Percentiles rank a stretch among this genome's conserved stretches.
Conservation (phyloP, 768 basidiomycete genomes). For the Ramaria rubella region DNA sequence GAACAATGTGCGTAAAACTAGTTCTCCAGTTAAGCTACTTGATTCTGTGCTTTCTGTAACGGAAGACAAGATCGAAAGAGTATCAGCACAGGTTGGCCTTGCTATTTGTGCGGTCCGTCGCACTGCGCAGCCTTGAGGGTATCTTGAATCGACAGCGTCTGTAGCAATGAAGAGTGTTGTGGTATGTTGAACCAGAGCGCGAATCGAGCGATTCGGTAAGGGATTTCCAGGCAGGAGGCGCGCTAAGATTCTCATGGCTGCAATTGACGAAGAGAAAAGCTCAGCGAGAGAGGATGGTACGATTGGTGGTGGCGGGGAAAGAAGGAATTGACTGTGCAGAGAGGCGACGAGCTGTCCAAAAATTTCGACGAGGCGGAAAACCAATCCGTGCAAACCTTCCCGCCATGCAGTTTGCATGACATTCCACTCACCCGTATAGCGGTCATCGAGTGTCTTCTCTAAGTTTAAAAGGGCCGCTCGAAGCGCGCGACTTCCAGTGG, state of each 20-base stretch:
- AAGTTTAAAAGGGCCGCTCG: constrained; percentile 60
- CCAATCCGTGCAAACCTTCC: constrained; percentile 49
- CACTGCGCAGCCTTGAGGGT: constrained; percentile 34
- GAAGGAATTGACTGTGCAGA: constrained; percentile 45
- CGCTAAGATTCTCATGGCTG: constrained; percentile 46
- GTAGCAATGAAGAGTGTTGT: constrained; percentile 16
- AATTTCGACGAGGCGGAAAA: constrained; percentile 49
- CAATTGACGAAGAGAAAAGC: constrained; percentile 48
- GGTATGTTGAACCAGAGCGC: constrained; percentile 24
- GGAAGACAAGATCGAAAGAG: constrained; percentile 38
- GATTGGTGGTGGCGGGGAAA: constrained; percentile 30
- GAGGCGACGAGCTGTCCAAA: constrained; percentile 45
- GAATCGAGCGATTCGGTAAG: constrained; percentile 45
- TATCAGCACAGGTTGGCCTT: constrained; percentile 45
- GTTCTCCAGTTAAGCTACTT: constrained; percentile 37
- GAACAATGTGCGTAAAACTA: constrained; percentile 53
- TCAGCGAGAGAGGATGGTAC: constrained; percentile 44
- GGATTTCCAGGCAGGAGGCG: constrained; percentile 42
- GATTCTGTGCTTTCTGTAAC: constrained; percentile 28
- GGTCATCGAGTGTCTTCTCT: constrained; percentile 40
- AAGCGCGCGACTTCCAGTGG: constrained; percentile 48
- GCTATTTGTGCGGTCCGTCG: constrained; percentile 37
- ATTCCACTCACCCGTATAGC: constrained; percentile 49
- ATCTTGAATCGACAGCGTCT: constrained; percentile 34
- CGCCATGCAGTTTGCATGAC: constrained; percentile 55